phyloP scores from a whole-genome alignment of 306 rosid species.

The Delonix regia region DNA sequence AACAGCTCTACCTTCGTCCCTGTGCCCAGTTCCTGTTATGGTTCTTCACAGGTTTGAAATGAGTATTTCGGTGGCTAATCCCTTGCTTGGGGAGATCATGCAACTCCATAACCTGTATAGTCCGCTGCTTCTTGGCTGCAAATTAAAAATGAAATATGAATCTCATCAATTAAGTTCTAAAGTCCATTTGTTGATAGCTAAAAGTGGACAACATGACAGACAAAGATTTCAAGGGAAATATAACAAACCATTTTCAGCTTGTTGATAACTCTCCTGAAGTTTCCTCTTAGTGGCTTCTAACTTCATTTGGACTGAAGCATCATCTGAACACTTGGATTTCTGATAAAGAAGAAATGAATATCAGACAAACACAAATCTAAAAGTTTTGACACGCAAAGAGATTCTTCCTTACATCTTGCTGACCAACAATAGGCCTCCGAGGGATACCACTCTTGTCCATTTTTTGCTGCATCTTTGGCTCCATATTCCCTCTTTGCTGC shows the following conservation, averaged over 20 bases:
- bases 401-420: conserved; percentile 53
- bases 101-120: conserved; percentile 82
- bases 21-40: conserved; percentile 56
- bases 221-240: background rate
- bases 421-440: conserved; percentile 42
- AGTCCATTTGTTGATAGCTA: background rate
- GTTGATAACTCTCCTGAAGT: conserved; percentile 89
- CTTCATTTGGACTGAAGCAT: conserved; percentile 50
- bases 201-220: background rate
- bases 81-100: conserved; percentile 84
- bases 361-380: conserved; percentile 33
- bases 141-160: conserved; percentile 7
- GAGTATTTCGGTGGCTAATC: conserved; percentile 53
- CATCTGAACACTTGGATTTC: conserved; percentile 60
- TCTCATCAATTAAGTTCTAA: conserved; percentile 9
- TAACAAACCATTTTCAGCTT: conserved; percentile 73
- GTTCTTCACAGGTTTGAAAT: conserved; percentile 56
- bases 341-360: conserved; percentile 28
- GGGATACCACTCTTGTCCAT: conserved; percentile 46
- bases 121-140: conserved; percentile 83
- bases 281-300: conserved; percentile 81
- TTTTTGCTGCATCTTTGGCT: conserved; percentile 43
- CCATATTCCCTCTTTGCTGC: conserved; percentile 46
- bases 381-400: conserved; percentile 8
- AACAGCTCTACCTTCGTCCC: conserved; percentile 57